phyloP scores from a whole-genome alignment of 768 basidiomycete genomes.

The Phanerochaete carnosa region DNA sequence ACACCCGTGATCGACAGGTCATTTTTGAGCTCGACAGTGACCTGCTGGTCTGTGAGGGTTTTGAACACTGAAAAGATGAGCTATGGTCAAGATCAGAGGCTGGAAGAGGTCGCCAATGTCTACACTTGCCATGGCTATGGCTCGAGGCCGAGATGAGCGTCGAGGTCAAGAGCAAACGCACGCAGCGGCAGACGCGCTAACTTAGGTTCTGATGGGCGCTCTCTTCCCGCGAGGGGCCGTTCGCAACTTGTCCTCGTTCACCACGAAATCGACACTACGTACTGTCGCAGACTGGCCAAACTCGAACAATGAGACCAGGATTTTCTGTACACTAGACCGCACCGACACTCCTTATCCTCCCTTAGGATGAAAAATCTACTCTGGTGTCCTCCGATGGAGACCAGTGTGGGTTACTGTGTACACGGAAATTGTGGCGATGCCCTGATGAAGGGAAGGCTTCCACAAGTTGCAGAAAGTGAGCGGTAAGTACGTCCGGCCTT shows the following conservation, averaged over 20 bases:
- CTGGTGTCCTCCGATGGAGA: too few species aligned
- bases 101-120: background rate
- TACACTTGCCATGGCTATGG: background rate
- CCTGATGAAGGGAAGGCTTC: too few species aligned
- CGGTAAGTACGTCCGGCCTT: too few species aligned
- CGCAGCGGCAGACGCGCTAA: background rate
- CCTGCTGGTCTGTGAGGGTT: conserved; percentile 95
- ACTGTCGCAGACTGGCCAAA: too few species aligned
- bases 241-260: background rate
- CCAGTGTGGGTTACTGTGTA: too few species aligned
- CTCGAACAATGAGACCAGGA: too few species aligned
- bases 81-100: conserved; percentile 33
- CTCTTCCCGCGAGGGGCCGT: background rate
- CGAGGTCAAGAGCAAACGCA: conserved; percentile 3
- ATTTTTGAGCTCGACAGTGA: conserved; percentile 98
- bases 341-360: too few species aligned
- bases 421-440: too few species aligned
- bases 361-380: too few species aligned
- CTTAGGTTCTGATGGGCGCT: background rate
- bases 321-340: too few species aligned
- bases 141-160: background rate
- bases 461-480: too few species aligned
- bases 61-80: conserved; percentile 99
- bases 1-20: conserved; percentile 95
- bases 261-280: too few species aligned